Evolutionary conservation across 768 basidiomycete species (phyloP), one percentile per base, ranked within the genome.

Genomic region (Amanita molliuscula): DNA sequence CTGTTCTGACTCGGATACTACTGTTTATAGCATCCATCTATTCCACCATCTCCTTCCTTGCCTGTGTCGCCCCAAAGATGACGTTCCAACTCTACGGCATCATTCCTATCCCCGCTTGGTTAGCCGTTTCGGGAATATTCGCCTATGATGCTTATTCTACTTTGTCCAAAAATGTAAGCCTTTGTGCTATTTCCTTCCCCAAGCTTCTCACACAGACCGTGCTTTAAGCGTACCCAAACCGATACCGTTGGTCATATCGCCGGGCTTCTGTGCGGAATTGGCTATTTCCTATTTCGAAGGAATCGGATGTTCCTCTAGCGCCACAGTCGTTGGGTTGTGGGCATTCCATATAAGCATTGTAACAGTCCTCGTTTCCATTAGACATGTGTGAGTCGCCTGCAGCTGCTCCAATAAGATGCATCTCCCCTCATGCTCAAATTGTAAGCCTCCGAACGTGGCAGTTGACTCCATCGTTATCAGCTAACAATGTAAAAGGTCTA

Each of bases 91-190:
- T 92, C 37, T 92, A 87, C 62, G 84, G 79, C 29, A 77, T 90
- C 56, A 66, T 90, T 21, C 89, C 88, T 21, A 69, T 86, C 51
- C 88, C 89, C 0, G 88, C 88, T 0, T 92, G 86, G 85, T 70
- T 75, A 2, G 76, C 76, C 43, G 82, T 89, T 0, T 64, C 76
- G 0, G 88, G 83, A 4, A 62, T 91, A 40, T 80, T 86, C 57
- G 61, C 70, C 9, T 83, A 75, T 54, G 85, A 88, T 56, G 58
- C 71, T 1, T 81, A 73, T 53, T 69, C 65, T 36, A 70, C 75
- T 11, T 44, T 72, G 15, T 58, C 62, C 25, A 62, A 70, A 50
- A 69, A 65, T 57, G 73, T 73, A 48, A 50, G 71, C 44, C 25
- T 35, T 38, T 43, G 4, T 20, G 20, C 49, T n/a, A 21, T 6